A percentile compares a stretch with the other conserved stretches of the same genome.
Conservation (phyloP, 23 red algal genomes). For the Gracilaria domingensis region DNA sequence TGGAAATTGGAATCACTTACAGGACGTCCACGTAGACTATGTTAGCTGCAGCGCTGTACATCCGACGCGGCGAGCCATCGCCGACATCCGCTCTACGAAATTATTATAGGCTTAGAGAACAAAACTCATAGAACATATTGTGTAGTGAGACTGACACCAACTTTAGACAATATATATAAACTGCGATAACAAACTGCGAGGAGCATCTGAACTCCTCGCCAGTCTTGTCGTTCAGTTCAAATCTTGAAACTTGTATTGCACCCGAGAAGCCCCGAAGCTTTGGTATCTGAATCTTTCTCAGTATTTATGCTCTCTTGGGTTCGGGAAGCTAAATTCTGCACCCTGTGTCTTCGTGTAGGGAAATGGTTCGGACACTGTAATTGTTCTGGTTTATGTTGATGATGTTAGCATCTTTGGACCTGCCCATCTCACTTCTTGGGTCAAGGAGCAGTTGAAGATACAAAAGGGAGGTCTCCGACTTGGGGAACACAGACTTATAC, state of each 20-base stretch:
- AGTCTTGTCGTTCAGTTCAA: no score
- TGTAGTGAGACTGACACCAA: no score
- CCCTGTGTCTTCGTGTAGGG: slow-evolving; percentile 3
- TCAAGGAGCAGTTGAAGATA: slow-evolving; percentile 3
- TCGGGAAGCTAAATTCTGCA: neutral
- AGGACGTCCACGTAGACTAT: neutral
- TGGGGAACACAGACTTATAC: slow-evolving; percentile 22
- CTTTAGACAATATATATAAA: no score
- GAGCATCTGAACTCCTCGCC: no score
- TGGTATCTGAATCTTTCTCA: slow-evolving; percentile 35
- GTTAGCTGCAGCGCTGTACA: neutral
- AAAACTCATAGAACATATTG: no score
- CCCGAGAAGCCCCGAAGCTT: slow-evolving; percentile 10
- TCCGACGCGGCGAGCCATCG: no score
- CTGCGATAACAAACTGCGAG: no score
- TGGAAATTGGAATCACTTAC: neutral
- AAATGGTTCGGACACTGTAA: neutral
- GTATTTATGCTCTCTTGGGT: slow-evolving; percentile 23
- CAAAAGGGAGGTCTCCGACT: slow-evolving; percentile 29
- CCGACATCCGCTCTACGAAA: no score
- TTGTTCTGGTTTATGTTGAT: slow-evolving; percentile 44
- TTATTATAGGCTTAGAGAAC: no score
- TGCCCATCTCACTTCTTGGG: neutral
- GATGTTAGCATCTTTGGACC: slow-evolving; percentile 23
- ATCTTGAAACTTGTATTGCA: slow-evolving; percentile 23